These are phyloP conservation scores for Metarhizium sp. DNA, from an alignment of 2,329 filamentous ascomycete genomes.

Conservation along the genomic window DNA sequence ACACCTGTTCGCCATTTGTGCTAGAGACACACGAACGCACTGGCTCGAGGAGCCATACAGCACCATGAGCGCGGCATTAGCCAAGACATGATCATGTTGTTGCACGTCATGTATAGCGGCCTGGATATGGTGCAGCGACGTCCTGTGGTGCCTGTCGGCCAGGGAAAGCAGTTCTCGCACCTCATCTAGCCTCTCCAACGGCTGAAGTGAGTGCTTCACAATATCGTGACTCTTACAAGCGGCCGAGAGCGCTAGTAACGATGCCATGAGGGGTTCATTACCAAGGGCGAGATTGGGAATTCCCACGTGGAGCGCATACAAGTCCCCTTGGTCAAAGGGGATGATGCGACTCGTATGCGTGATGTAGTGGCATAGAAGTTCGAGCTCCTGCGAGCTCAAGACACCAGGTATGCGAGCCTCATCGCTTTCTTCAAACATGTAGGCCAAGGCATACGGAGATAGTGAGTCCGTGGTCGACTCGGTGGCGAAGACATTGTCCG, in stretches of 20 bases:
- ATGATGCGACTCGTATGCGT: constrained; percentile 28
- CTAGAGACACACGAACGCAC: constrained; percentile 23
- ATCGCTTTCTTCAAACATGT: background rate
- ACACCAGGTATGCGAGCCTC: constrained; percentile 1
- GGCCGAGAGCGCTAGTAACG: constrained; percentile 30
- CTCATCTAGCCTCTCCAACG: background rate
- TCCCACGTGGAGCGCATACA: constrained; percentile 29
- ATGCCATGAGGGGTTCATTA: constrained; percentile 29
- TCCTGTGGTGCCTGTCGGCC: constrained; percentile 27
- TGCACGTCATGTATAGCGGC: constrained; percentile 18
- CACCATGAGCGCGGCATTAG: constrained; percentile 30
- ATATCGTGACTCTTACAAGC: constrained; percentile 29
- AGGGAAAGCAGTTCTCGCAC: constrained; percentile 14
- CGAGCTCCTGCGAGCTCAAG: constrained; percentile 21
- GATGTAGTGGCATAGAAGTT: constrained; percentile 30
- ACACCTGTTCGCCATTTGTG: constrained; percentile 11
- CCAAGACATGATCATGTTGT: constrained; percentile 17
- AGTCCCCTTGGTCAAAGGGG: constrained; percentile 26
- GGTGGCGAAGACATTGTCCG: background rate
- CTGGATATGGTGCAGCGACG: constrained; percentile 27
- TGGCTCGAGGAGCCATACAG: constrained; percentile 30
- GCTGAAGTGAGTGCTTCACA: constrained; percentile 2
- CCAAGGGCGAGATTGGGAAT: constrained; percentile 32
- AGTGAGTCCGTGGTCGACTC: background rate
- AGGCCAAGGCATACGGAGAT: background rate